Evolutionary conservation across 129 eudicot species (phyloP).

Genomic region (Chrysanthemum seticuspe): DNA sequence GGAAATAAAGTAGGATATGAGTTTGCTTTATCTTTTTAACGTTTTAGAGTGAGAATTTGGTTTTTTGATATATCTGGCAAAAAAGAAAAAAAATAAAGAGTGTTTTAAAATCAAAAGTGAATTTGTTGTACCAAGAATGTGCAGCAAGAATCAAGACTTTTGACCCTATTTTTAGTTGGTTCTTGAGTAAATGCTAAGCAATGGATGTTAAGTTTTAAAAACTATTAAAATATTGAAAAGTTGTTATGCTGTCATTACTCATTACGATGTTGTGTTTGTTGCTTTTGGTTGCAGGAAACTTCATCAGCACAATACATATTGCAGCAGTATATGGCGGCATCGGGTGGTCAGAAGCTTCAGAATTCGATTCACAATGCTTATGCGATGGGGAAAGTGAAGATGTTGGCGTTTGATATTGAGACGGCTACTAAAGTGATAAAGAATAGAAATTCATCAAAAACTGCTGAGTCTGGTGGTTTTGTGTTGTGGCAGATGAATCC

Average conservation of each 20-base stretch:
- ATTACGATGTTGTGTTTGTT: conserved; percentile 17
- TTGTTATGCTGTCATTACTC: conserved; percentile 14
- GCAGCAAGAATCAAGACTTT: conserved; percentile 24
- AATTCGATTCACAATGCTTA: conserved; percentile 70
- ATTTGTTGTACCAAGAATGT: not conserved
- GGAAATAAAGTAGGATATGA: not conserved
- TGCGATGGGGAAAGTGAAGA: conserved; percentile 84
- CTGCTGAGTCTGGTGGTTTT: conserved; percentile 82
- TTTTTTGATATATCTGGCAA: conserved; percentile 7
- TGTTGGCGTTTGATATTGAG: conserved; percentile 83
- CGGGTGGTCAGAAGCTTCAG: conserved; percentile 80
- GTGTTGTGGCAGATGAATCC: conserved; percentile 96
- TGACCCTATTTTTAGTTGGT: conserved; percentile 40
- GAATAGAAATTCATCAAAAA: conserved; percentile 62
- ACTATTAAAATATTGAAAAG: not conserved
- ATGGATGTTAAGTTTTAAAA: conserved; percentile 4
- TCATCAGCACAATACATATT: conserved; percentile 96
- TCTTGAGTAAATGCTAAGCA: conserved; percentile 35
- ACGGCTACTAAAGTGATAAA: conserved; percentile 85
- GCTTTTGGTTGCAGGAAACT: conserved; percentile 65
- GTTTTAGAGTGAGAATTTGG: conserved; percentile 2
- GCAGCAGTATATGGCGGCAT: conserved; percentile 91
- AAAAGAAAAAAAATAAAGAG: not conserved
- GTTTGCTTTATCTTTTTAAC: conserved; percentile 2
- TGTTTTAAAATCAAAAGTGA: not conserved